Percentiles rank a stretch among this genome's conserved stretches.
Evolutionary conservation across 805 yeast species (phyloP).

Genomic region (Zygoascus flipseniorum): DNA sequence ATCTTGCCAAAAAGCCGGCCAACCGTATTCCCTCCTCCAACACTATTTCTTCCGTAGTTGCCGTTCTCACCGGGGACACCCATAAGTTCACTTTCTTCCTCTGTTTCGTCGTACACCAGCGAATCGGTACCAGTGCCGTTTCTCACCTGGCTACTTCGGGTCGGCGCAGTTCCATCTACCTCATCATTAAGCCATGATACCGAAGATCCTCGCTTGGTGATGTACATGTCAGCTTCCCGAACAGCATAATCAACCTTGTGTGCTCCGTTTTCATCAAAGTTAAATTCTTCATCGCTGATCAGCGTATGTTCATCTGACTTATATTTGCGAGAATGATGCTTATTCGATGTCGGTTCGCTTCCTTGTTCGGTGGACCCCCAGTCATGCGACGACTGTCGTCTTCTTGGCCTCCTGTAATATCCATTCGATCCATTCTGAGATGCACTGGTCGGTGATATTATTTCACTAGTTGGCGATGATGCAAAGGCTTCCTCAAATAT

Average conservation of each 20-base stretch:
- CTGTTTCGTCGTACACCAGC: neutral
- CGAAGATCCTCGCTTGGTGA: constrained; percentile 10
- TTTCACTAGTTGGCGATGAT: constrained; percentile 14
- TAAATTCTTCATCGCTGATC: neutral
- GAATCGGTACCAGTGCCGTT: neutral
- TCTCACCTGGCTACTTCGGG: neutral
- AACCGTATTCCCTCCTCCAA: neutral
- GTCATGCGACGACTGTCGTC: constrained; percentile 16
- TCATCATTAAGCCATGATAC: neutral
- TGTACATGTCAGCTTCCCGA: constrained; percentile 50
- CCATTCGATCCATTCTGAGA: neutral
- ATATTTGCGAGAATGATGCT: neutral
- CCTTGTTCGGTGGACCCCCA: constrained; percentile 8
- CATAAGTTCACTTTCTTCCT: neutral
- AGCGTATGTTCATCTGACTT: neutral
- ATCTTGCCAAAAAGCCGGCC: neutral
- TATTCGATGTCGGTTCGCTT: neutral
- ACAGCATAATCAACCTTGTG: constrained; percentile 43
- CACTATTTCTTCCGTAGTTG: neutral
- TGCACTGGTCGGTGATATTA: constrained; percentile 10
- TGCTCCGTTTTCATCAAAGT: constrained; percentile 4
- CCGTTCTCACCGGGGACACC: neutral
- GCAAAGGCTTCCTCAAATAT: constrained; percentile 9
- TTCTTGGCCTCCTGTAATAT: constrained; percentile 17
- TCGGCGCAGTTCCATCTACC: neutral